Conservation (phyloP, 2,329 filamentous ascomycete genomes). For the Hymenoscyphus scutula region DNA sequence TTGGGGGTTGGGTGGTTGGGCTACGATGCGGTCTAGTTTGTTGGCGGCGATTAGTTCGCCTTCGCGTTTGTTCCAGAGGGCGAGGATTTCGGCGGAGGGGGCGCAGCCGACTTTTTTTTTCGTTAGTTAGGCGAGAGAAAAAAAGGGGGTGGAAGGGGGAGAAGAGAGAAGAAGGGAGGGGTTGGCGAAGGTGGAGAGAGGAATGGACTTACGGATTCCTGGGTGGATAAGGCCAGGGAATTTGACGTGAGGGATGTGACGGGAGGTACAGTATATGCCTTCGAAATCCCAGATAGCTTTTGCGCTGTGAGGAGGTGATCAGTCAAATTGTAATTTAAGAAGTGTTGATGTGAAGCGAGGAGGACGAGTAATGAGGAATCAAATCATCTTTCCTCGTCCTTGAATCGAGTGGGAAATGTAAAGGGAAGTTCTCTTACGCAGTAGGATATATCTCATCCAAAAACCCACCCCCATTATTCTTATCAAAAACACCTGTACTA, state of each 20-base stretch:
- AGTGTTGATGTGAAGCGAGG: not conserved
- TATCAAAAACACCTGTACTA: slow-evolving; percentile 54
- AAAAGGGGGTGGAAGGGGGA: no score
- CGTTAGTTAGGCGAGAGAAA: no score
- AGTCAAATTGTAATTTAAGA: not conserved
- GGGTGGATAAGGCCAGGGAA: slow-evolving; percentile 90
- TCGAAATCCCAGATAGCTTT: slow-evolving; percentile 78
- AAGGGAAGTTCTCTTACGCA: slow-evolving; percentile 53
- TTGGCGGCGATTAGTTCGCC: slow-evolving; percentile 71
- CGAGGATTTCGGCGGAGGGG: slow-evolving; percentile 68
- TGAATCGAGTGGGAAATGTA: no score
- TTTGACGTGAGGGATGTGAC: slow-evolving; percentile 82
- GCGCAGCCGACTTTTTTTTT: slow-evolving; percentile 92
- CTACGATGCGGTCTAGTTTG: slow-evolving; percentile 68
- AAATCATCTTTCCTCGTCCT: no score
- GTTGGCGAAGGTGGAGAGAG: no score
- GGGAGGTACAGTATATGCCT: slow-evolving; percentile 76
- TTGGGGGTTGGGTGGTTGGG: slow-evolving; percentile 69
- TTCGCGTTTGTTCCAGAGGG: slow-evolving; percentile 82
- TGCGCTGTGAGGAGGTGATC: slow-evolving; percentile 38
- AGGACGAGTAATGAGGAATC: not conserved
- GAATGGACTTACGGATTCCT: no score
- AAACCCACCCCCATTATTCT: slow-evolving; percentile 82
- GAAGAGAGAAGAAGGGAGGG: no score
- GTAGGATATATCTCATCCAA: slow-evolving; percentile 83